Evolutionary conservation across 2,329 filamentous ascomycete species (phyloP).

Genomic region (Cytospora leucostoma): DNA sequence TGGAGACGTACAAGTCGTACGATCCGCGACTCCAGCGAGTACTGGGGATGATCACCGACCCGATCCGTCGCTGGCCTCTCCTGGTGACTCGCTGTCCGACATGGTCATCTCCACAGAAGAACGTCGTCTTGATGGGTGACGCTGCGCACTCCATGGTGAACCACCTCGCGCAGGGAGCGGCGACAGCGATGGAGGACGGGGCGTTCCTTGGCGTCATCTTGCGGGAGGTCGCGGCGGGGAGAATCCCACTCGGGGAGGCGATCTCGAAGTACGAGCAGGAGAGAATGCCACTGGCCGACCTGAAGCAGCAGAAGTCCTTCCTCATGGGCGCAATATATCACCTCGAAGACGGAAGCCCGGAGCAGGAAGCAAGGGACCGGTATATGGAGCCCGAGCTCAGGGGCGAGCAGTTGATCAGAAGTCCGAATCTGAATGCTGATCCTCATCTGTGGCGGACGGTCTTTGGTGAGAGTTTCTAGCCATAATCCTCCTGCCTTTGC

Average conservation of each 20-base stretch:
- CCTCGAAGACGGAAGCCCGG: slow-evolving; percentile 37
- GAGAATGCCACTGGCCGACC: slow-evolving; percentile 44
- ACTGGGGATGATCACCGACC: slow-evolving; percentile 42
- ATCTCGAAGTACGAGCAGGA: slow-evolving; percentile 41
- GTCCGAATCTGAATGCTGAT: slow-evolving; percentile 21
- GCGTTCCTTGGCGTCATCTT: slow-evolving; percentile 43
- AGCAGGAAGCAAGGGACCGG: slow-evolving; percentile 40
- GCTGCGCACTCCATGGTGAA: slow-evolving; percentile 45
- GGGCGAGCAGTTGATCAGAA: slow-evolving; percentile 7
- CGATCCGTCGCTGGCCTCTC: slow-evolving; percentile 43
- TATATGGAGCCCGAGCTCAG: slow-evolving; percentile 8
- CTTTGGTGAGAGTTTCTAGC: background rate
- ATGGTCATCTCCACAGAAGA: slow-evolving; percentile 44
- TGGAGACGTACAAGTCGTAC: slow-evolving; percentile 44
- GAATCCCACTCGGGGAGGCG: slow-evolving; percentile 38
- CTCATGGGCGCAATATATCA: slow-evolving; percentile 42
- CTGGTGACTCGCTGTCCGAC: slow-evolving; percentile 44
- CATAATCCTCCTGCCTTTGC: background rate
- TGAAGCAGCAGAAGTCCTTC: slow-evolving; percentile 45
- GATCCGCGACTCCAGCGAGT: slow-evolving; percentile 46
- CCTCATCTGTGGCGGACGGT: slow-evolving; percentile 10
- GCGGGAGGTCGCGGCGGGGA: slow-evolving; percentile 38
- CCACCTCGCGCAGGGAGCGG: slow-evolving; percentile 47
- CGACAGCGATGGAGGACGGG: slow-evolving; percentile 48
- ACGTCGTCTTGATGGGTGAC: slow-evolving; percentile 47